Conservation (phyloP, 2,329 filamentous ascomycete genomes). For the Fusarium buxicola region DNA sequence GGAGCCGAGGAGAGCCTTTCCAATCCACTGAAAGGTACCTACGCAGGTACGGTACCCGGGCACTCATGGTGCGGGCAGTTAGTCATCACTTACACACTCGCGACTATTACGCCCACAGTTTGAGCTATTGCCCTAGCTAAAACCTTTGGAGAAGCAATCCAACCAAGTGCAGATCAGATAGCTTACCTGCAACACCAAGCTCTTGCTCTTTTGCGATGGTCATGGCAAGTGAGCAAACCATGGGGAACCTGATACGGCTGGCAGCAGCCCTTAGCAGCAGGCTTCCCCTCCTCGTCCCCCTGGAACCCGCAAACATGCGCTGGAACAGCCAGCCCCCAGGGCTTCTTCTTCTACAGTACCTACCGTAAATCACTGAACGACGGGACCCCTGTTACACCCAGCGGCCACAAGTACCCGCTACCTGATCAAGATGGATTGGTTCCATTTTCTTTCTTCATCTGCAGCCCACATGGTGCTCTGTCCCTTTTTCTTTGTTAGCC, state of each 20-base stretch:
- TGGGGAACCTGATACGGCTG: background rate
- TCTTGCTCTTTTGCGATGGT: too few species aligned
- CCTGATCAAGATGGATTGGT: constrained; percentile 9
- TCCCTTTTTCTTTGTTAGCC: background rate
- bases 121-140: too few species aligned
- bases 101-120: background rate
- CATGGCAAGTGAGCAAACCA: too few species aligned
- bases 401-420: constrained; percentile 3
- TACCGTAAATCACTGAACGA: constrained; percentile 2
- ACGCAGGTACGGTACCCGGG: constrained; percentile 29
- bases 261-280: background rate
- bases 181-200: too few species aligned
- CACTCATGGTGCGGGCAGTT: constrained; percentile 15
- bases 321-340: constrained; percentile 1
- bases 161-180: too few species aligned
- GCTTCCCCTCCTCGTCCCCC: background rate
- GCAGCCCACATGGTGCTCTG: background rate
- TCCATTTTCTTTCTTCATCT: background rate
- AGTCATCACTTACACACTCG: constrained; percentile 9
- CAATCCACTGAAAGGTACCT: constrained; percentile 2
- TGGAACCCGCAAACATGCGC: constrained; percentile 7
- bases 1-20: constrained; percentile 20
- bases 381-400: constrained; percentile 3
- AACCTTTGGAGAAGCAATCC: too few species aligned
- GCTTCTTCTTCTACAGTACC: background rate